phyloP scores from a whole-genome alignment of 495 filamentous ascomycete genomes.

The Neurospora sp. region DNA sequence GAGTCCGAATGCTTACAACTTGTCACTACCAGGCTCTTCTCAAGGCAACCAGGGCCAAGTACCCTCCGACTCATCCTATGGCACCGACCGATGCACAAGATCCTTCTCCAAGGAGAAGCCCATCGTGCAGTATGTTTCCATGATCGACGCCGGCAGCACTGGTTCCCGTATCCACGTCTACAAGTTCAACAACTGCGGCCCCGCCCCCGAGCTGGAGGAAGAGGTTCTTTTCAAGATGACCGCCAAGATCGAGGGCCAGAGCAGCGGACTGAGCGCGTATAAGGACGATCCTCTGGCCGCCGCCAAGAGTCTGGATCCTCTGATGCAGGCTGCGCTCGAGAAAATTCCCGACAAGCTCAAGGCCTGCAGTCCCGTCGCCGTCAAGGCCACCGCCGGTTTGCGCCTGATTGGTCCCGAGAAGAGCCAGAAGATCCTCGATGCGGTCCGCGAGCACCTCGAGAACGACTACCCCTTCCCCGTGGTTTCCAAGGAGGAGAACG shows the following conservation, averaged over 20 bases:
- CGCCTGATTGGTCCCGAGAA: constrained; percentile 73
- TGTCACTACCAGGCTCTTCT: not conserved
- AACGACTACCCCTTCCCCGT: constrained; percentile 89
- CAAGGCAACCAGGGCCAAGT: constrained; percentile 32
- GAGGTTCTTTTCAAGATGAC: constrained; percentile 83
- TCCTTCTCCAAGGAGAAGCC: constrained; percentile 79
- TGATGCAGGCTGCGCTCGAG: constrained; percentile 76
- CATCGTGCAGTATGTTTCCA: constrained; percentile 90
- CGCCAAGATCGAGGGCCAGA: constrained; percentile 58
- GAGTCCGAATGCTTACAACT: not conserved
- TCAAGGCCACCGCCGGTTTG: constrained; percentile 93
- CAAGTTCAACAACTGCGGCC: constrained; percentile 95
- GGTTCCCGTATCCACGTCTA: constrained; percentile 98
- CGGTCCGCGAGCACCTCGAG: constrained; percentile 77
- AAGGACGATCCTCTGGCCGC: constrained; percentile 74
- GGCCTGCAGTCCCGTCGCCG: constrained; percentile 79
- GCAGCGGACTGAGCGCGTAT: constrained; percentile 78
- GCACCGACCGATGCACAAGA: constrained; percentile 66
- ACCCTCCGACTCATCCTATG: constrained; percentile 48
- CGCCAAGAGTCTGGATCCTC: constrained; percentile 75
- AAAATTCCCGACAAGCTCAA: constrained; percentile 80
- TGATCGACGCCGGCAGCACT: constrained; percentile 97
- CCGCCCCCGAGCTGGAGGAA: constrained; percentile 86
- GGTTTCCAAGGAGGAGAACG: constrained; percentile 69
- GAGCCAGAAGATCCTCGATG: constrained; percentile 73